Evolutionary conservation across 768 basidiomycete genomes (phyloP), one percentile per base, ranked within the genome.

Genomic region (Termitomyces sp.): DNA sequence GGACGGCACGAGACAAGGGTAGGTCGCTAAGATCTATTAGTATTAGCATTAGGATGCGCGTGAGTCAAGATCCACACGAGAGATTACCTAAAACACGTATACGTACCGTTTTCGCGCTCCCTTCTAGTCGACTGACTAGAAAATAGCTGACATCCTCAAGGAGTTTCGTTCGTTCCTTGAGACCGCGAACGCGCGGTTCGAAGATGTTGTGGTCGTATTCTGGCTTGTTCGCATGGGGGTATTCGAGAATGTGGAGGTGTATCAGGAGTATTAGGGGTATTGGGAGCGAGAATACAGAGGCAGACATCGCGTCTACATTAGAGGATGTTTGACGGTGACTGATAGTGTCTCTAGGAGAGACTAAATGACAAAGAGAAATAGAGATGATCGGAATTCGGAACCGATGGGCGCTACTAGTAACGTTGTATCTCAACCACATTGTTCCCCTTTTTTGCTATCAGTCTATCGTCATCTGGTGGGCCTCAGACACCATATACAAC

Each of bases 81-180:
- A 11, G 2, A 12, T 28, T 32, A n/a, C n/a, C n/a, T n/a, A n/a
- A n/a, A n/a, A n/a, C n/a, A n/a, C n/a, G n/a, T n/a, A n/a, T n/a
- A n/a, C 62, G n/a, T 36, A 77, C 76, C 54, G 63, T 64, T 59
- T 71, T 76, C 4, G 66, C 69, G 58, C 69, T 67, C 58, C 75
- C 74, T 60, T 82, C 79, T 8, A 84, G 69, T 51, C 74, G 76
- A 18, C 73, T 70, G 0, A 85, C 78, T 5, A 85, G 71, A 66
- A 84, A 85, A 66, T 80, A 79, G 20, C 71, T 68, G 28, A 84
- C 68, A 58, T 85, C 82, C 65, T 86, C 83, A 78, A 84, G 80
- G 4, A 74, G 71, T 63, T 78, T 83, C 12, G 70, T 77, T 24
- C 85, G 78, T 64, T 85, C 82, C 22, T 82, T 78, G 55, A 85